Conservation (phyloP, 1,284 basidiomycete species). For the Heterobasidion irregulare region DNA sequence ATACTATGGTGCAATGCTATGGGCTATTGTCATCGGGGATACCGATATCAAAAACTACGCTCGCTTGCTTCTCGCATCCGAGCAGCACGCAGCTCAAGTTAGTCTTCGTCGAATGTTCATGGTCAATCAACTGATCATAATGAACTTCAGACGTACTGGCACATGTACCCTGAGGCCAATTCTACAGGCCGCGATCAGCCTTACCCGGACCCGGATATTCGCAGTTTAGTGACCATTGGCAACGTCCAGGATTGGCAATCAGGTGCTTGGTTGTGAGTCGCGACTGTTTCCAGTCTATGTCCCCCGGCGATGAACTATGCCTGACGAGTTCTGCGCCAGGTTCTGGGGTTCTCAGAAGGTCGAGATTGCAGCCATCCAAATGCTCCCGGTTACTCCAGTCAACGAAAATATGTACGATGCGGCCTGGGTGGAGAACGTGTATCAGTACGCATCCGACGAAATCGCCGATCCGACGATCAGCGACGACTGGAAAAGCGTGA, state of each 20-base stretch:
- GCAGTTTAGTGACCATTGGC: constrained; percentile 23
- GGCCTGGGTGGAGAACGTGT: constrained; percentile 20
- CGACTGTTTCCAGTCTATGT: not conserved
- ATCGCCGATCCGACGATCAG: constrained; percentile 19
- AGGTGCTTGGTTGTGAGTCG: constrained; percentile 22
- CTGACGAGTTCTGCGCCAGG: constrained; percentile 2
- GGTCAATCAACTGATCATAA: too few species aligned
- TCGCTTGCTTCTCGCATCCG: constrained; percentile 23
- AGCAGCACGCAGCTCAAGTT: constrained; percentile 24
- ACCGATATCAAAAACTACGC: constrained; percentile 22
- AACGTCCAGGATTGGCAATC: constrained; percentile 26
- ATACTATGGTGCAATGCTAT: constrained; percentile 18
- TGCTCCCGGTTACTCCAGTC: constrained; percentile 25
- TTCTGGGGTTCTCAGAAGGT: constrained; percentile 26
- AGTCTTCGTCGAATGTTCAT: too few species aligned
- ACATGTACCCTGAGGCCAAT: constrained; percentile 21
- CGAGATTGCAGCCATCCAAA: constrained; percentile 27
- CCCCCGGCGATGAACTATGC: not conserved
- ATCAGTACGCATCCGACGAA: constrained; percentile 19
- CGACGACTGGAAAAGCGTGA: constrained; percentile 24
- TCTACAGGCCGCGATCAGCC: constrained; percentile 23
- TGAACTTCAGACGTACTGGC: constrained; percentile 19
- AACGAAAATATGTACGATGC: constrained; percentile 26
- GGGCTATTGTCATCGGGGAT: constrained; percentile 18
- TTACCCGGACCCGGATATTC: constrained; percentile 23